phyloP scores from a whole-genome alignment of 192 early-diverging fungal genomes.

The Dissophora ornata region DNA sequence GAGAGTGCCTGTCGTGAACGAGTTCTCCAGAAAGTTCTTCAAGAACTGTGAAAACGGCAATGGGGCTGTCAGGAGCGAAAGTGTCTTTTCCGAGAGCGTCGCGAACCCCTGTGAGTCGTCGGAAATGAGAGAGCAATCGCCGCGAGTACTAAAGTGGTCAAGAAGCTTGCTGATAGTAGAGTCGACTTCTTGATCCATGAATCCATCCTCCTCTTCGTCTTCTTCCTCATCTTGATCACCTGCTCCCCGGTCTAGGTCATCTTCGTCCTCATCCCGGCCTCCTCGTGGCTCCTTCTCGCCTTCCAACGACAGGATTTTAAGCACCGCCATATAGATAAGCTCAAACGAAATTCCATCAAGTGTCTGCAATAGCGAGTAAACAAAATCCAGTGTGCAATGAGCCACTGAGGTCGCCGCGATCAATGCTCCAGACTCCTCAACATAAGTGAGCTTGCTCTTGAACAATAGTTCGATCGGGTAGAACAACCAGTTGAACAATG shows the following conservation, averaged over 20 bases:
- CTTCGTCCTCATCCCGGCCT: conserved; percentile 2
- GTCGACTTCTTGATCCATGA: conserved; percentile 48
- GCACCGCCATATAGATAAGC: conserved; percentile 38
- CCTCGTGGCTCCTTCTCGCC: conserved; percentile 36
- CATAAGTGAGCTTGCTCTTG: conserved; percentile 42
- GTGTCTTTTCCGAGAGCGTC: conserved; percentile 29
- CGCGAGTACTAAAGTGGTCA: conserved; percentile 49
- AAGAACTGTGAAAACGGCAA: conserved; percentile 46
- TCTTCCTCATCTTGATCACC: conserved; percentile 10
- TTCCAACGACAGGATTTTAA: conserved; percentile 38
- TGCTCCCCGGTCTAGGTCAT: conserved; percentile 9
- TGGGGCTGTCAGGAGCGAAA: conserved; percentile 37
- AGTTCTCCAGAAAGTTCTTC: conserved; percentile 52
- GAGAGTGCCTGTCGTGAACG: conserved; percentile 42
- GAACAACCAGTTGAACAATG: conserved; percentile 52
- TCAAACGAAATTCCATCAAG: conserved; percentile 50
- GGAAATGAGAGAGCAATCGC: conserved; percentile 32
- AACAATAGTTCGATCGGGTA: conserved; percentile 45
- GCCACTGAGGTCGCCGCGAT: conserved; percentile 46
- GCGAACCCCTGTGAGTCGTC: conserved; percentile 18
- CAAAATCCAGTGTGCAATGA: conserved; percentile 38
- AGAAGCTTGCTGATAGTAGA: conserved; percentile 28
- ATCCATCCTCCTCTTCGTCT: conserved; percentile 45
- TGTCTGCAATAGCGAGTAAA: conserved; percentile 46
- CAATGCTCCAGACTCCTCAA: conserved; percentile 46